Base-by-base conservation (phyloP, 805 yeast genomes). In the Alloascoidea hylecoeti region DNA sequence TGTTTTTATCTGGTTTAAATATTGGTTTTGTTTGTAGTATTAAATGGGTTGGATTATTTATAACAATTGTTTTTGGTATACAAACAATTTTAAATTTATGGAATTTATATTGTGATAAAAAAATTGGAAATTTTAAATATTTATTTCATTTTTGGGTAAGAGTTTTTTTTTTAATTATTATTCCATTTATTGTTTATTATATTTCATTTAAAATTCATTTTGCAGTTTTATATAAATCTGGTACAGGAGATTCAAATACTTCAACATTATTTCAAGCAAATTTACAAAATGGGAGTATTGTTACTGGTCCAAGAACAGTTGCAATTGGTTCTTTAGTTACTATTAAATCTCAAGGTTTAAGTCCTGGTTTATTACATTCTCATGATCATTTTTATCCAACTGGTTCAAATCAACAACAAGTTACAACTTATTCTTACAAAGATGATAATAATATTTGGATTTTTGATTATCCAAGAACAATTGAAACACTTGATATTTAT, bases 11-110 rank as follows among this genome's bases (percentile, higher is more conserved):
- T 5, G 99, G 99, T 46, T 61, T 85, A 38, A 65, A 75, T 35
- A 75, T 92, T 50, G 97, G 98, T 33, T 82, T 92, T 56, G 81
- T 88, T 15, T 79, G 89, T 53, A 80, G 95, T 18, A 94, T 86
- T 41, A 92, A 92, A 61, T 85, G 88, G 95, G 97, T 92, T 41
- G 99, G 99, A 49, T 68, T 89, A 40, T 84, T 92, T 51, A 83
- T 84, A 43, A 89, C 94, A 41, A 58, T 85, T 14, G 62, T 86
- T 44, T 86, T 92, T 40, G 99, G 99, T 36, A 70, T 85, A 44
- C 84, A 89, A 60, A 86, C 96, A 16, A 66, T 83, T 32, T 79
- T 75, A 38, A 96, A 92, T 50, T 65, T 92, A 50, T 92, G 96
- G 95, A 66, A 62, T 49, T 73, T 72, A 55, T 72, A 85, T 49